These are phyloP conservation scores for Pelargonium fulgidum DNA, from an alignment of 441 rosid genomes.

Conservation along the genomic window DNA sequence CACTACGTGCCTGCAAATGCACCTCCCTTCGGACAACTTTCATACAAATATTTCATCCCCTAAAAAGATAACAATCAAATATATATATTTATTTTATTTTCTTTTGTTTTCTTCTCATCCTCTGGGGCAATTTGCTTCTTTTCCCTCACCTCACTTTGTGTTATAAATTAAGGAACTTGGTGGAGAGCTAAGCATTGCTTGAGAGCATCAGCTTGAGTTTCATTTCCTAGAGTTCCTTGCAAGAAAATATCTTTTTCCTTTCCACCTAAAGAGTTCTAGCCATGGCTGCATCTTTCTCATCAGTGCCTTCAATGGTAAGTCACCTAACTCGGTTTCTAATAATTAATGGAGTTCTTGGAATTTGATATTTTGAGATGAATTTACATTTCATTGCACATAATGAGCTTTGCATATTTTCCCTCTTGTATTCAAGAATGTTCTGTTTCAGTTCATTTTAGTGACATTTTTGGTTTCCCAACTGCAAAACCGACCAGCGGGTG, in stretches of 20 bases:
- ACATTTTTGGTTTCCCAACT: too few species aligned
- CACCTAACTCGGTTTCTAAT: not conserved
- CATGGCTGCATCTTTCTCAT: conserved; percentile 78
- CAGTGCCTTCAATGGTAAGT: conserved; percentile 79
- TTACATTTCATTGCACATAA: not conserved
- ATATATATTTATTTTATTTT: not conserved
- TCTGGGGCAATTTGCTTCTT: not conserved
- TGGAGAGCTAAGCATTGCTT: not conserved
- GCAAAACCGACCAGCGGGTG: too few species aligned
- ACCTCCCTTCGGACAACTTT: not conserved
- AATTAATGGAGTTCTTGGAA: not conserved
- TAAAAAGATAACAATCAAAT: not conserved
- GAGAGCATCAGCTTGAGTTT: conserved; percentile 25
- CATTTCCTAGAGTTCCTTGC: conserved; percentile 18
- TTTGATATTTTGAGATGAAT: not conserved
- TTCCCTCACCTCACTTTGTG: conserved; percentile 1
- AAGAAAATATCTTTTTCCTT: conserved; percentile 6
- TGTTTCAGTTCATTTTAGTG: too few species aligned
- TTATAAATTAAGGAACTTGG: conserved; percentile 35
- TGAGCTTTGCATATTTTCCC: too few species aligned
- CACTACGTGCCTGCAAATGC: not conserved
- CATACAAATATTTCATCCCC: not conserved
- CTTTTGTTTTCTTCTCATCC: not conserved
- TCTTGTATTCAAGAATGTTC: too few species aligned
- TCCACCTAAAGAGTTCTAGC: conserved; percentile 30